Conservation (phyloP, 176 grass and related monocot genomes). For the Typha latifolia region DNA sequence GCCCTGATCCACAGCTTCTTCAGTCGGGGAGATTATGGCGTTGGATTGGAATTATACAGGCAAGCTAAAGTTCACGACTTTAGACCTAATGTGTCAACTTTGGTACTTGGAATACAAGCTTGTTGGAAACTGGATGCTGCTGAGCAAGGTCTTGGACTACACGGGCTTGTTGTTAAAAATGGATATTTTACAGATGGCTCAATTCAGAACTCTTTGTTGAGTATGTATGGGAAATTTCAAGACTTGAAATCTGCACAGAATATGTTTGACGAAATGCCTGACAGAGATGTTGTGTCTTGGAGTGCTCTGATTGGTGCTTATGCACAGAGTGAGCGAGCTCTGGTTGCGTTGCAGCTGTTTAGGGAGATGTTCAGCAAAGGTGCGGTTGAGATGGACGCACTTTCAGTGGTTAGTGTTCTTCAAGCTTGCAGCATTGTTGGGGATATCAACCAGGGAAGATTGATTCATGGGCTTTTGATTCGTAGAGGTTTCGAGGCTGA, state of each 20-base stretch:
- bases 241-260: constrained; percentile 6
- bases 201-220: constrained; percentile 19
- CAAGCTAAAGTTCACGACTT: constrained; percentile 10
- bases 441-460: constrained; percentile 7
- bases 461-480: constrained; percentile 17
- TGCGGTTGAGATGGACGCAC: constrained; percentile 12
- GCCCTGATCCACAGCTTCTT: constrained; percentile 25
- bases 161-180: constrained; percentile 16
- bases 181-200: constrained; percentile 12
- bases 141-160: constrained; percentile 19
- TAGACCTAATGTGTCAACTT: constrained; percentile 19
- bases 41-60: constrained; percentile 1
- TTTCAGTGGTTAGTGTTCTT: constrained; percentile 21
- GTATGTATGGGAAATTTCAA: constrained; percentile 20
- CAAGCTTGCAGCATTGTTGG: constrained; percentile 21
- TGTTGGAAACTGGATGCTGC: constrained; percentile 19
- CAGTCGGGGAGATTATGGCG: neutral
- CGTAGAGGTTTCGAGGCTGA: constrained; percentile 19
- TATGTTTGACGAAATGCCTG: constrained; percentile 23
- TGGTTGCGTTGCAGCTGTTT: constrained; percentile 17
- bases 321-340: constrained; percentile 1
- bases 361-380: constrained; percentile 7
- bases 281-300: constrained; percentile 36
- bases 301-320: constrained; percentile 26
- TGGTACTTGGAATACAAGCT: constrained; percentile 22